Evolutionary conservation across 2,329 filamentous ascomycete species (phyloP).

Genomic region (Cladophialophora bantiana): DNA sequence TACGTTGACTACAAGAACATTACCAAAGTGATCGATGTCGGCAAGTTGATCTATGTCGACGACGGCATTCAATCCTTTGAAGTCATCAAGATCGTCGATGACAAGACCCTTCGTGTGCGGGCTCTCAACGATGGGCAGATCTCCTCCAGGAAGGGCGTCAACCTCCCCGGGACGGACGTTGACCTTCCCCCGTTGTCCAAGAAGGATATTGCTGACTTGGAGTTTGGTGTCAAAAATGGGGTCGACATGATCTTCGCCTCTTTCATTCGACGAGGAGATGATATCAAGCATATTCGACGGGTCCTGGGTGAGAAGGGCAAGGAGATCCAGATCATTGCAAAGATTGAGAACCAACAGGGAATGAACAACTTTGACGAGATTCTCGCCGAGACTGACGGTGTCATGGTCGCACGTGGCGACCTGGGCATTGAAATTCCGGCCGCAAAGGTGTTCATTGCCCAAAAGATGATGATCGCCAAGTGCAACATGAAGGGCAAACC

Average conservation of each 20-base stretch:
- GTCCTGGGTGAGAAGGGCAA: constrained; percentile 90
- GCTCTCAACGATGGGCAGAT: constrained; percentile 98
- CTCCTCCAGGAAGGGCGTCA: constrained; percentile 98
- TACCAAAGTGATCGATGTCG: constrained; percentile 92
- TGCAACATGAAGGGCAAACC: constrained; percentile 99
- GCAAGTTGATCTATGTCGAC: constrained; percentile 96
- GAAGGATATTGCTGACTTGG: constrained; percentile 94
- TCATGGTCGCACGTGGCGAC: constrained; percentile 99
- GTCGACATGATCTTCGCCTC: constrained; percentile 99
- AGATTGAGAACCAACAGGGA: constrained; percentile 99
- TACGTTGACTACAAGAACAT: constrained; percentile 99
- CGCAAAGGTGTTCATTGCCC: constrained; percentile 96
- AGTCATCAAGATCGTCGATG: constrained; percentile 84
- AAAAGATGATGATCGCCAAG: constrained; percentile 99
- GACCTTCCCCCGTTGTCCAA: constrained; percentile 96
- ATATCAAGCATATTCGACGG: constrained; percentile 90
- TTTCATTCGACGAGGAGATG: constrained; percentile 92
- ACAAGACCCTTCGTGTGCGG: constrained; percentile 83
- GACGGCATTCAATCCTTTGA: constrained; percentile 97
- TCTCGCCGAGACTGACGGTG: constrained; percentile 92
- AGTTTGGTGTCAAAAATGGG: constrained; percentile 96
- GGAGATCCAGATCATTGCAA: constrained; percentile 99
- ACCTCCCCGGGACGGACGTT: constrained; percentile 97
- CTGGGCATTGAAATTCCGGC: constrained; percentile 98
- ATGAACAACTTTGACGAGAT: constrained; percentile 99